These are phyloP conservation scores for Dalechampia spathulata DNA, from an alignment of 441 rosid species.

Conservation along the genomic window DNA sequence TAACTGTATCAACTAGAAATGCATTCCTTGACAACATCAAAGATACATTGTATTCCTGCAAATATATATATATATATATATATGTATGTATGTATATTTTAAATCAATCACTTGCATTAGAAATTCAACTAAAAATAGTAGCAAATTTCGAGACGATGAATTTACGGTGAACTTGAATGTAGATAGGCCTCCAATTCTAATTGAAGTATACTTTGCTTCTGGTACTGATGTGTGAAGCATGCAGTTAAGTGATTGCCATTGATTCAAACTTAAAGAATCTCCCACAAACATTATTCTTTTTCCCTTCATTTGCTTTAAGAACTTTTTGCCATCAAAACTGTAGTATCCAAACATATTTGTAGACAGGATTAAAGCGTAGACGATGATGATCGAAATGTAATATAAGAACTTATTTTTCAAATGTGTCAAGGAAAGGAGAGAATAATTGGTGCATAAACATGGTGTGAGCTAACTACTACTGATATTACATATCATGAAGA, in stretches of 20 bases:
- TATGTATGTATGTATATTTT: no score
- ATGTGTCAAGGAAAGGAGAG: background rate
- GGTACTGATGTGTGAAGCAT: slow-evolving; percentile 13
- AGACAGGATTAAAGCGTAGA: background rate
- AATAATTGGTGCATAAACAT: background rate
- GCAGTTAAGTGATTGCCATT: slow-evolving; percentile 14
- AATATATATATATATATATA: no score
- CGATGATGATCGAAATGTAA: no score
- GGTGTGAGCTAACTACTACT: slow-evolving; percentile 10
- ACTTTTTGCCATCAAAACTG: slow-evolving; percentile 8
- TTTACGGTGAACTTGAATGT: slow-evolving; percentile 9
- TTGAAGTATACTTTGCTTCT: background rate
- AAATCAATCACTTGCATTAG: no score
- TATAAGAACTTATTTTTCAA: background rate
- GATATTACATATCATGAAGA: background rate
- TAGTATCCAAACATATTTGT: no score
- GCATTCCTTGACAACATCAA: slow-evolving; percentile 11
- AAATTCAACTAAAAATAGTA: no score
- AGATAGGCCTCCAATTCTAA: slow-evolving; percentile 1
- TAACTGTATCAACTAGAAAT: slow-evolving; percentile 8
- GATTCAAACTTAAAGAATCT: slow-evolving; percentile 13
- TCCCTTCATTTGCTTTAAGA: slow-evolving; percentile 4
- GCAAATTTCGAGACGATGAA: background rate
- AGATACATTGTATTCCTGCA: slow-evolving; percentile 11
- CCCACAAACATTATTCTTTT: slow-evolving; percentile 11